Base-by-base conservation (phyloP, 2,329 filamentous ascomycete genomes). In the Microdochium bolleyi region DNA sequence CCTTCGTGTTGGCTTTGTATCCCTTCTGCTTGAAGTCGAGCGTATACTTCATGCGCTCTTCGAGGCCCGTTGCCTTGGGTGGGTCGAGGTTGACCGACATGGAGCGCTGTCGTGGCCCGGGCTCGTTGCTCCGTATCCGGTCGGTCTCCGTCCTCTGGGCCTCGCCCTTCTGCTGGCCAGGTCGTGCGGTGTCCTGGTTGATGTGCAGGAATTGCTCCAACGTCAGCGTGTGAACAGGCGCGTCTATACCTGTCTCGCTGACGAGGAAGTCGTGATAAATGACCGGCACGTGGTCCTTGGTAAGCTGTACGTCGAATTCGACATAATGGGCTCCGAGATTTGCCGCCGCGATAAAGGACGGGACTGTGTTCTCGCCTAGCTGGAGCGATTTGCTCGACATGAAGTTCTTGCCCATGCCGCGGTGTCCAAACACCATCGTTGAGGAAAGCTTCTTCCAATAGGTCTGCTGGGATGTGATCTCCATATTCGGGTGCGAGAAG, bases 201-300 rank as follows among this genome's bases (percentile, higher is more conserved):
- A 96, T 85, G 65, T 96, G 90, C 21, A 97, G 78, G 65, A 97
- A 97, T 76, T 96, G 94, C 64, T 99, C 92, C 3, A 97, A 73
- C 0, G 94, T 99, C 57, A 99, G 75, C 0, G 90, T 95, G 66
- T 99, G 94, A 1, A 99, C 92, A 0, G 94, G 94, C 0, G 94
- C 94, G 64, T 99, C 94, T 52, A 96, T 94, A 10, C 95, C 94
- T 0, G 94, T 97, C 71, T 99, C 94, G 65, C 91, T 96, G 67
- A 99, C 94, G 14, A 97, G 77, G 64, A 99, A 99, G 68, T 99
- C 94, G 66, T 99, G 94, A 66, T 99, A 99, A 62, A 99, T 96
- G 58, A 99, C 92, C 0, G 94, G 94, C 1, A 99, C 91, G 62
- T 95, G 91, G 65, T 99, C 94, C 65, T 99, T 99, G n/a, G 94